These are phyloP conservation scores for Dioscorea zingiberensis DNA, from an alignment of 106 monocot species.

Conservation along the genomic window DNA sequence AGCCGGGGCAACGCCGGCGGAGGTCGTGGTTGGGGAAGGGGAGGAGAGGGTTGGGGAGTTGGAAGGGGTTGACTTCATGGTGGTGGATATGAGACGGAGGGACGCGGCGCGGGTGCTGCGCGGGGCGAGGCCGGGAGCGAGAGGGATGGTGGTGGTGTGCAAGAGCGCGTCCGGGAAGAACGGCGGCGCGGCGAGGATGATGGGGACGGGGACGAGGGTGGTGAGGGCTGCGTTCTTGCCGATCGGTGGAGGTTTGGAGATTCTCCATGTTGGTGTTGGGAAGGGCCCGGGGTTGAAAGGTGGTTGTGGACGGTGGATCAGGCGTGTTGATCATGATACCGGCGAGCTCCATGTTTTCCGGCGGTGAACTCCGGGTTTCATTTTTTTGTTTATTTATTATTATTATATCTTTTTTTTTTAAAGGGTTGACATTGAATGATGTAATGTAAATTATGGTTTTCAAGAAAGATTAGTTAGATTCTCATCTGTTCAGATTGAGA, in stretches of 20 bases:
- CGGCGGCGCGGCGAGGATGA: slow-evolving; percentile 7
- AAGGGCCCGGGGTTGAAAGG: slow-evolving; percentile 44
- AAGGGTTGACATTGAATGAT: neutral
- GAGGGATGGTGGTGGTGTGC: slow-evolving; percentile 78
- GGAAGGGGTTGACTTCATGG: slow-evolving; percentile 62
- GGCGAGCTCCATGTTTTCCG: slow-evolving; percentile 84
- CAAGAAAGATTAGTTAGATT: too few relatives aligned
- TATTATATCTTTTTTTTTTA: neutral
- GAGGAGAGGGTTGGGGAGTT: slow-evolving; percentile 34
- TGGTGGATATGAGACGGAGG: slow-evolving; percentile 57
- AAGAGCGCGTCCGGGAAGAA: slow-evolving; percentile 8
- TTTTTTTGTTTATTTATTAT: neutral
- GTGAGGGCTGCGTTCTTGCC: slow-evolving; percentile 64
- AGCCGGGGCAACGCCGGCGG: slow-evolving; percentile 1
- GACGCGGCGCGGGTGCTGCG: slow-evolving; percentile 43
- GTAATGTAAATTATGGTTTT: neutral
- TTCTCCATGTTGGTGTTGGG: slow-evolving; percentile 77
- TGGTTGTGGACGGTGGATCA: slow-evolving; percentile 48
- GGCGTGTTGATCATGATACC: slow-evolving; percentile 47
- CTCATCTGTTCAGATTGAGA: too few relatives aligned
- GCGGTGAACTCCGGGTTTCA: slow-evolving; percentile 10
- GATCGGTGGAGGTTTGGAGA: slow-evolving; percentile 69
- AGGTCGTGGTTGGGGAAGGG: slow-evolving; percentile 26
- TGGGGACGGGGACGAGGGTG: slow-evolving; percentile 48
- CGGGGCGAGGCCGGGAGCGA: slow-evolving; percentile 41